Percentiles rank a stretch among this genome's conserved stretches.
phyloP scores from a whole-genome alignment of 176 grass and related monocot species.

The Puccinellia tenuiflora region DNA sequence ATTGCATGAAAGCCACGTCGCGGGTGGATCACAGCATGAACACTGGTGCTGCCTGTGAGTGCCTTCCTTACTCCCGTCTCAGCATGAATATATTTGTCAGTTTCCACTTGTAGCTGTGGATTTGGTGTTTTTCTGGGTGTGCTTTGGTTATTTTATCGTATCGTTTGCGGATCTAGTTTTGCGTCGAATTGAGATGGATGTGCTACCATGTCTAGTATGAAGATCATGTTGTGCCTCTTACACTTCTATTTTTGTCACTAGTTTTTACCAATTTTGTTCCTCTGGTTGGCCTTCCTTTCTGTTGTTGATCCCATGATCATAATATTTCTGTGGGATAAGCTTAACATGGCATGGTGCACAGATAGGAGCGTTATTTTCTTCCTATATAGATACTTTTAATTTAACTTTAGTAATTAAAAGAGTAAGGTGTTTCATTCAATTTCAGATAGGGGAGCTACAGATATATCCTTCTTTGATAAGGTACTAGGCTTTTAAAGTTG shows the following conservation, averaged over 20 bases:
- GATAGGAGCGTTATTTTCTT: not conserved
- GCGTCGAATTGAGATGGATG: not conserved
- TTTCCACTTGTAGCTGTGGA: constrained; percentile 1
- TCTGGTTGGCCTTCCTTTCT: not conserved
- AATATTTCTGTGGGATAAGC: not conserved
- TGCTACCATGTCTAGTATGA: not conserved
- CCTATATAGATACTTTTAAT: not conserved
- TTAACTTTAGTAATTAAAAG: not conserved
- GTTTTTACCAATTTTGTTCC: not conserved
- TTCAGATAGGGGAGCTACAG: not conserved
- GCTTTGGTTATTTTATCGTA: not conserved
- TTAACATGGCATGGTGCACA: not conserved
- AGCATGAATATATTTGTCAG: not conserved
- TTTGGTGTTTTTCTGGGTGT: not conserved
- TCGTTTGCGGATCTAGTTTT: not conserved
- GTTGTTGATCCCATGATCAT: not conserved
- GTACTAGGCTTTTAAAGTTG: not conserved
- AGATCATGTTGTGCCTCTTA: not conserved
- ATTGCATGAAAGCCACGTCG: constrained; percentile 55
- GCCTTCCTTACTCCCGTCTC: not conserved
- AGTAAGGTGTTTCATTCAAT: not conserved
- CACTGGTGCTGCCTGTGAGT: constrained; percentile 69
- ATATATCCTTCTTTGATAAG: not conserved
- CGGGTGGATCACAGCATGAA: constrained; percentile 56
- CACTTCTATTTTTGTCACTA: not conserved